Base-by-base conservation (phyloP, 1,284 basidiomycete genomes). In the Puccinia hordei region DNA sequence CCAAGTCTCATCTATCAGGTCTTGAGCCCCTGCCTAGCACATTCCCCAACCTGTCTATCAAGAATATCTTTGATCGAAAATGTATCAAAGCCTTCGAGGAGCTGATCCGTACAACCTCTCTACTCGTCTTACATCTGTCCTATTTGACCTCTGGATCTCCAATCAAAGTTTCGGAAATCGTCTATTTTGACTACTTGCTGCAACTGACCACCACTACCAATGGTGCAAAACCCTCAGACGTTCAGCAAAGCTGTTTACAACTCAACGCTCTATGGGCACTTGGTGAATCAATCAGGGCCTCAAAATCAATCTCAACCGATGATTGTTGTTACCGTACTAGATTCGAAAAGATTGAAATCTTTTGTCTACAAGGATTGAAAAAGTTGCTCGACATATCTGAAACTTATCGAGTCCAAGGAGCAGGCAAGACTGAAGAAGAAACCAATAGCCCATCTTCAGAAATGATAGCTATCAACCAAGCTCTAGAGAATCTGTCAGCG, bases 331-430 rank as follows among this genome's bases (percentile, higher is more conserved):
- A 57, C 12, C 71, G 53, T 41, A 12, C 33, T 2, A 35, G 55
- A 57, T 73, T 73, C 24, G 15, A 24, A 2, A 73, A 59, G 55
- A 73, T 73, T 73, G 38, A 73, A 57, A 57, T 59, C 19, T 73
- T 73, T 59, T 73, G 38, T n/a, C 22, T 73, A 38, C 71, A 73
- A 73, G 71, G 51, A 41, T 59, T 73, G 49, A 38, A 59, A 73
- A 73, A 57, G 27, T 33, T 73, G 33, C 71, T 73, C 53, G 71
- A 73, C 4, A 55, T 57, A 17, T 27, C 27, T 22, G 71, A 73
- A 53, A 73, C 19, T 33, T 22, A 46, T 46, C 51, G 71, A 73
- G 35, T 73, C 33, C 27, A 55, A 46, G 71, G 71, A 27, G n/a
- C n/a, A n/a, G 24, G 41, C 22, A 35, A 41, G 22, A 49, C 44